Percentiles rank a stretch among this genome's conserved stretches.
phyloP scores from a whole-genome alignment of 768 basidiomycete species.

The Tylopilus subfusipes region DNA sequence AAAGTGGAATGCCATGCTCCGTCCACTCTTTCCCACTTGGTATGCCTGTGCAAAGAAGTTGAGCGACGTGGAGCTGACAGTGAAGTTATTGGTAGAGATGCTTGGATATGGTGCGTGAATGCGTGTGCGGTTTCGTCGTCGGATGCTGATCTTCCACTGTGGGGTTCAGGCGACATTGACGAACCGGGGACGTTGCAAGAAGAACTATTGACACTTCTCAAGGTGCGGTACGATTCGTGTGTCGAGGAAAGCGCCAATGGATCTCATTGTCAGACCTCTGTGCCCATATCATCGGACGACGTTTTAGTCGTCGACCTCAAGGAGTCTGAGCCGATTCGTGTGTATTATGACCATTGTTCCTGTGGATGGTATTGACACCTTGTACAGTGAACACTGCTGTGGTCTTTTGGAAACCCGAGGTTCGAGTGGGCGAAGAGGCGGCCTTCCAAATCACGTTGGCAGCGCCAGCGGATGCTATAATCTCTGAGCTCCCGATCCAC shows the following conservation, averaged over 20 bases:
- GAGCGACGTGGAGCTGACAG: conserved; percentile 71
- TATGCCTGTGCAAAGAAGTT: conserved; percentile 78
- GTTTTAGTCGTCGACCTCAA: conserved; percentile 58
- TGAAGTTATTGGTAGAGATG: conserved; percentile 80
- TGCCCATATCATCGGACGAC: conserved; percentile 56
- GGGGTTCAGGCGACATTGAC: conserved; percentile 41
- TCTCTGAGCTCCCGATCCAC: conserved; percentile 60
- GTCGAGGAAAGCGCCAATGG: not conserved
- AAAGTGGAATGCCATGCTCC: conserved; percentile 71
- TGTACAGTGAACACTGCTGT: conserved; percentile 57
- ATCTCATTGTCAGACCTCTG: conserved; percentile 54
- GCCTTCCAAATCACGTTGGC: conserved; percentile 74
- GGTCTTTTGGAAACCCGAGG: conserved; percentile 69
- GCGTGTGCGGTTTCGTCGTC: not conserved
- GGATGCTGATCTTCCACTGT: not conserved
- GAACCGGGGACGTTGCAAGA: conserved; percentile 56
- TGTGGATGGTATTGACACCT: conserved; percentile 3
- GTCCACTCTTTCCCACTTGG: conserved; percentile 74
- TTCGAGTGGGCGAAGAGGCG: conserved; percentile 54
- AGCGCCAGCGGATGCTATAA: conserved; percentile 45
- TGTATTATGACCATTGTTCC: conserved; percentile 21
- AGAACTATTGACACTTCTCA: conserved; percentile 68
- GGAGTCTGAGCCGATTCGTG: conserved; percentile 63
- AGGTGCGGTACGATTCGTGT: conserved; percentile 41
- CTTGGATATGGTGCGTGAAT: conserved; percentile 61